Base-by-base conservation (phyloP, 2,329 filamentous ascomycete genomes). In the Botrytis fragariae region DNA sequence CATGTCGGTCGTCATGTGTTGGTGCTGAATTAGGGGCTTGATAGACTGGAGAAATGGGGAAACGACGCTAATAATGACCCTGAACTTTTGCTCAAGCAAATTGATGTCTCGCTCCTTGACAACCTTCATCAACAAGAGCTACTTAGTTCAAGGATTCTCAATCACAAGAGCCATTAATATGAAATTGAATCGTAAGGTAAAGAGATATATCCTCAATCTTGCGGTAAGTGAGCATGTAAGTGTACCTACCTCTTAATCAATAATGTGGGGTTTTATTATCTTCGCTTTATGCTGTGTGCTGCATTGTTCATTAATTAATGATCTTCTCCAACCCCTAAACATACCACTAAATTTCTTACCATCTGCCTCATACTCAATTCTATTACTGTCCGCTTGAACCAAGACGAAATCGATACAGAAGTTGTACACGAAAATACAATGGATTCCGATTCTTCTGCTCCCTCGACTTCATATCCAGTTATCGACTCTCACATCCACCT, bases 401-500 rank as follows among this genome's bases (percentile, higher is more conserved):
- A 12, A 57, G 37, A 29, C 25, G 8, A 57, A 42, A 22, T 42
- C 5, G 0, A 68, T 16, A 22, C 29, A 2, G 10, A 57, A 54
- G 4, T 37, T 10, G 8, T 42, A 63, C 37, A 42, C 51, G 20
- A 25, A 65, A 42, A 2, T 25, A 72, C 3, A 22, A 73, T 73
- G 72, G 74, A 83, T 83, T 73, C 73, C 73, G 5, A 72, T 48
- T 39, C 71, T 48, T 70, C 65, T 39, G 7, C 65, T 16, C n/a
- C 35, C 10, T 44, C 65, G 14, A 20, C 25, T 18, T 69, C 74
- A 8, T 80, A 79, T 61, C 88, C 86, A 79, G 91, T 97, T 80
- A 89, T 98, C 82, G 95, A 98, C 85, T 92, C 93, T 57, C 95
- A 98, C 85, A 92, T 98, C 83, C 95, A 98, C 84, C 90, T 98